Evolutionary conservation across 73 alveolate genomes (phyloP), one percentile per base, ranked within the genome.

Genomic region (Diophrys sp.): DNA sequence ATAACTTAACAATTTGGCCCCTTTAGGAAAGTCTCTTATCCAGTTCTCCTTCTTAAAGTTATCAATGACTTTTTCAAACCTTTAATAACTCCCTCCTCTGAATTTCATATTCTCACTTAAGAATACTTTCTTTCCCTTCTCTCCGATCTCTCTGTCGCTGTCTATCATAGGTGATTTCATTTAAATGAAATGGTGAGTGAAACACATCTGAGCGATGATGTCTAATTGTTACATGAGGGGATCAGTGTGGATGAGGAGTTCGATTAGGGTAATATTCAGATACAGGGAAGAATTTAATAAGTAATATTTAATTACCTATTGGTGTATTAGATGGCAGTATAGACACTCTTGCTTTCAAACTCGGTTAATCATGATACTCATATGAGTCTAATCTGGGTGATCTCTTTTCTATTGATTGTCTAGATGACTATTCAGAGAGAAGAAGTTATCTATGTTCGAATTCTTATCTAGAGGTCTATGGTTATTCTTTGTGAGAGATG

Each of bases 1-100:
- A 54, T 83, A 83, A 53, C 74, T n/a, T 1, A 83, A 73, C 26
- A 83, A 32, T 24, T 83, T 24, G 8, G 91, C 84, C n/a, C 91
- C 91, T 70, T 31, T 33, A 1, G 91, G 91, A 33, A 83, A 83
- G 0, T 53, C 75, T 69, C 53, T 73, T 0, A 77, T 1, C 91
- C 91, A 83, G 1, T 23, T 62, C 29, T 32, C 67, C 23, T 67
- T 31, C 28, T 71, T 27, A 18, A 83, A 57, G 33, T 18, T 29
- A 2, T 80, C 82, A 5, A 72, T 28, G 2, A 33, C 57, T 1
- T 26, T 26, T 27, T 30, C 11, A 29, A 53, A 75, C 77, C 67
- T 0, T 27, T 75, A 1, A 33, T 31, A 31, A 11, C 23, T 54
- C 14, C 67, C 73, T n/a, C 73, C 73, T 23, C 25, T 66, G 8